A percentile compares a stretch with the other conserved stretches of the same genome.
Conservation (phyloP, 306 rosid genomes). For the Ormosia emarginata region DNA sequence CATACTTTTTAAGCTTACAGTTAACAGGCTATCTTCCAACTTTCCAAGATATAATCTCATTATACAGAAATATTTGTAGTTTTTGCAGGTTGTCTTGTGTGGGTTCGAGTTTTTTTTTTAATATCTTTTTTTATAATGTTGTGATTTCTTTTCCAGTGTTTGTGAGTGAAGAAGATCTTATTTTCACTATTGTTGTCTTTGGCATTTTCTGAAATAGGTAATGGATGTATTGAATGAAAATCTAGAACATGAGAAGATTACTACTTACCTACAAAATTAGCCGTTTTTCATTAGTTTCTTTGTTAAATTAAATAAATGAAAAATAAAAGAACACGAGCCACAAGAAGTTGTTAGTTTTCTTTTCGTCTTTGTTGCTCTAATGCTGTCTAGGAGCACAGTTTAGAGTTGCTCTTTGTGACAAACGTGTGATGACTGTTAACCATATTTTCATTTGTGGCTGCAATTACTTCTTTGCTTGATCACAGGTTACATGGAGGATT, state of each 20-base stretch:
- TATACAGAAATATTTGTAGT: neutral
- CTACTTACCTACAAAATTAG: neutral
- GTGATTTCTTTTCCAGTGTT: neutral
- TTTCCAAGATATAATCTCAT: neutral
- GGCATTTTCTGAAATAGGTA: neutral
- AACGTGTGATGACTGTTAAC: neutral
- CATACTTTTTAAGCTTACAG: neutral
- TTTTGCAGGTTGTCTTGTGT: neutral
- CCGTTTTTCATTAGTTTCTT: neutral
- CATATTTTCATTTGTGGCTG: neutral
- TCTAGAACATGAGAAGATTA: neutral
- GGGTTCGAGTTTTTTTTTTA: neutral
- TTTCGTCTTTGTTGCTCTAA: neutral
- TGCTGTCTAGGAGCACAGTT: neutral
- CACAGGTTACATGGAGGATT: conserved; percentile 69
- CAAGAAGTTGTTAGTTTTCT: neutral
- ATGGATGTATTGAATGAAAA: neutral
- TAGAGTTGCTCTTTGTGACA: neutral
- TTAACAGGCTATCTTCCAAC: neutral
- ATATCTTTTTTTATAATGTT: neutral
- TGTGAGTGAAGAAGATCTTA: neutral
- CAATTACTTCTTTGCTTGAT: neutral
- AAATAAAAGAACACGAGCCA: neutral
- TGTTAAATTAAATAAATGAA: neutral
- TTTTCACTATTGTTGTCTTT: neutral